Percentiles rank a stretch among this genome's conserved stretches.
These are phyloP conservation scores for Fistulifera solaris DNA, from an alignment of 108 stramenopile genomes.

Conservation along the genomic window DNA sequence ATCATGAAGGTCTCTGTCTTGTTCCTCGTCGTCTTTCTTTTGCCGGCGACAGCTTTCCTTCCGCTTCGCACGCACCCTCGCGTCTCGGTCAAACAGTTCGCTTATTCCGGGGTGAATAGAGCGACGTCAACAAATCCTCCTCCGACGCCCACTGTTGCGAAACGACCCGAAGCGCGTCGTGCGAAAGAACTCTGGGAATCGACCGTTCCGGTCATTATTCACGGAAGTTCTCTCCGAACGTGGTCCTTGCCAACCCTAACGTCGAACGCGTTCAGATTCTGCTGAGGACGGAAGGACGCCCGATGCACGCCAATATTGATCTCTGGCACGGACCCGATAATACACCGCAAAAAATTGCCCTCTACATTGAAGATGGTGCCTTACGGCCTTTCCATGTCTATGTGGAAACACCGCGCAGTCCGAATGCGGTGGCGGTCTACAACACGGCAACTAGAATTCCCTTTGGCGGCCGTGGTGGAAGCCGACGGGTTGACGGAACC, in stretches of 20 bases:
- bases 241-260: slow-evolving; percentile 30
- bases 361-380: slow-evolving; percentile 63
- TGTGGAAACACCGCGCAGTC: slow-evolving; percentile 49
- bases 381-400: slow-evolving; percentile 51
- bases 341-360: slow-evolving; percentile 48
- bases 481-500: slow-evolving; percentile 24
- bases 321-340: slow-evolving; percentile 49
- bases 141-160: too few relatives aligned
- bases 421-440: slow-evolving; percentile 50
- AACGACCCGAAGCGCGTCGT: too few relatives aligned
- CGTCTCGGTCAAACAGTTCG: too few relatives aligned
- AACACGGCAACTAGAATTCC: slow-evolving; percentile 67
- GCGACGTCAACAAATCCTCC: too few relatives aligned
- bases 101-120: too few relatives aligned
- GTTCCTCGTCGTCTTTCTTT: too few relatives aligned
- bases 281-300: slow-evolving; percentile 42
- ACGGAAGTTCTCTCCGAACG: slow-evolving; percentile 39
- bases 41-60: too few relatives aligned
- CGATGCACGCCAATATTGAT: slow-evolving; percentile 42
- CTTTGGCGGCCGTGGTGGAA: slow-evolving; percentile 49
- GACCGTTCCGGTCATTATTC: slow-evolving; percentile 6
- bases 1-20: too few relatives aligned
- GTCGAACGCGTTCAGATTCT: slow-evolving; percentile 20
- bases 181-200: too few relatives aligned
- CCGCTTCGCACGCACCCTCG: too few relatives aligned